Evolutionary conservation across 75 land plant species (phyloP).

Genomic region (Cunninghamia lanceolata): DNA sequence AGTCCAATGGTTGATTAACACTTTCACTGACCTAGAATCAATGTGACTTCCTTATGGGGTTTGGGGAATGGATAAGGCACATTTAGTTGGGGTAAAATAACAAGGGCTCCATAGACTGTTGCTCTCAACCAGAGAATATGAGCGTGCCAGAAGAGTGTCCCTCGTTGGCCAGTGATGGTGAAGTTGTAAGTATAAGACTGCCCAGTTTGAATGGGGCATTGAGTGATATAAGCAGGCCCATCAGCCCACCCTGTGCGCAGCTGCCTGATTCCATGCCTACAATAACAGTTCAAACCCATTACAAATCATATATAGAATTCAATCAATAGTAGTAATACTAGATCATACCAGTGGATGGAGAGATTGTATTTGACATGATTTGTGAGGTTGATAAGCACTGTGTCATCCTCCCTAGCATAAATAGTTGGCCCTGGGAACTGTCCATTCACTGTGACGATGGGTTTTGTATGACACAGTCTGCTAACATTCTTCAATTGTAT

Average conservation of each 20-base stretch:
- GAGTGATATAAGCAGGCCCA: constrained; percentile 73
- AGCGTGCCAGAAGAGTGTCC: constrained; percentile 83
- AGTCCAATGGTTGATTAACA: not conserved
- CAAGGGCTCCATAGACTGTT: constrained; percentile 68
- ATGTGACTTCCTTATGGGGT: too few species aligned
- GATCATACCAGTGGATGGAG: constrained; percentile 49
- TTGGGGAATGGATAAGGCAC: constrained; percentile 40
- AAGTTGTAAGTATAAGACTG: constrained; percentile 45
- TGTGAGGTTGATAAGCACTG: constrained; percentile 41
- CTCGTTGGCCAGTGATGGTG: constrained; percentile 53
- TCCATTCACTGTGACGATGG: constrained; percentile 48
- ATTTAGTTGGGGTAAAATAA: constrained; percentile 54
- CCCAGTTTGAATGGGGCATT: constrained; percentile 62
- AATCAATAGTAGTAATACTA: not conserved
- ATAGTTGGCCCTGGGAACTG: constrained; percentile 58
- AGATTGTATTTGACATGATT: constrained; percentile 48
- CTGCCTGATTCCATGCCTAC: constrained; percentile 76
- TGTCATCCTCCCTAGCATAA: constrained; percentile 52
- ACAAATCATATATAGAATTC: not conserved
- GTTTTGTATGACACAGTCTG: constrained; percentile 37
- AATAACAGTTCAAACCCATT: not conserved
- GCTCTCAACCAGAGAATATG: constrained; percentile 78
- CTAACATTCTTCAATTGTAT: not conserved
- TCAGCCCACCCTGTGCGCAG: constrained; percentile 62
- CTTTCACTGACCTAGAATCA: constrained; percentile 13